Conservation (phyloP, 257 asterid species). For the Ehretia macrophylla region DNA sequence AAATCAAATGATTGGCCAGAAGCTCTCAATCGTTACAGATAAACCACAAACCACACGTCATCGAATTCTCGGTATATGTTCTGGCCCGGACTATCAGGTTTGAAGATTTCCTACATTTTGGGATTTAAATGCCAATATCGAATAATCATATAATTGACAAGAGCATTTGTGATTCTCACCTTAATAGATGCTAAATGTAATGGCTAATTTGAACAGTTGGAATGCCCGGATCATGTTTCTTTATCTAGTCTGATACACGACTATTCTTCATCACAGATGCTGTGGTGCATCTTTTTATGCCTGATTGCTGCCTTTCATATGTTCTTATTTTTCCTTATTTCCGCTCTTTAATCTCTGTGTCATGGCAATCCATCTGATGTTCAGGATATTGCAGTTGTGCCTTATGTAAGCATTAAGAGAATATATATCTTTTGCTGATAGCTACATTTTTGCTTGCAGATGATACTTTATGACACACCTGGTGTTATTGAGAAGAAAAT, state of each 20-base stretch:
- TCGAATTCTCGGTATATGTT: slow-evolving; percentile 87
- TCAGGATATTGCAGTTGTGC: too few species aligned
- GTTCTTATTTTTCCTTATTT: too few species aligned
- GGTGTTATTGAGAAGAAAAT: slow-evolving; percentile 96
- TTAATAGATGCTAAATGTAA: too few species aligned
- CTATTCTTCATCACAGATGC: too few species aligned
- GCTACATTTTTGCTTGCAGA: slow-evolving; percentile 40
- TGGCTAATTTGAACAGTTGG: too few species aligned
- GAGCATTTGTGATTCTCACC: background rate
- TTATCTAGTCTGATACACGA: too few species aligned
- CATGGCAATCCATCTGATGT: too few species aligned
- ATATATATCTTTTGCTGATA: background rate
- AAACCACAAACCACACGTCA: slow-evolving; percentile 97
- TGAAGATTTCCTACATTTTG: slow-evolving; percentile 9
- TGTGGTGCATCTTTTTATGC: too few species aligned
- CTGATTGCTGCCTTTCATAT: too few species aligned
- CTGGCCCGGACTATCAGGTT: slow-evolving; percentile 84
- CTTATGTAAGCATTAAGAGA: background rate
- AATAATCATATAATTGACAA: background rate
- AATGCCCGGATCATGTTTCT: too few species aligned
- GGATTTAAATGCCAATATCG: background rate
- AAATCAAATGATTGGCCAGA: slow-evolving; percentile 90
- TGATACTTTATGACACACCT: slow-evolving; percentile 96
- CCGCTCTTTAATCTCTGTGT: too few species aligned
- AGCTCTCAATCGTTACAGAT: slow-evolving; percentile 85